A percentile compares a stretch with the other conserved stretches of the same genome.
Evolutionary conservation across 1,284 basidiomycete genomes (phyloP).

Genomic region (Irpex sp.): DNA sequence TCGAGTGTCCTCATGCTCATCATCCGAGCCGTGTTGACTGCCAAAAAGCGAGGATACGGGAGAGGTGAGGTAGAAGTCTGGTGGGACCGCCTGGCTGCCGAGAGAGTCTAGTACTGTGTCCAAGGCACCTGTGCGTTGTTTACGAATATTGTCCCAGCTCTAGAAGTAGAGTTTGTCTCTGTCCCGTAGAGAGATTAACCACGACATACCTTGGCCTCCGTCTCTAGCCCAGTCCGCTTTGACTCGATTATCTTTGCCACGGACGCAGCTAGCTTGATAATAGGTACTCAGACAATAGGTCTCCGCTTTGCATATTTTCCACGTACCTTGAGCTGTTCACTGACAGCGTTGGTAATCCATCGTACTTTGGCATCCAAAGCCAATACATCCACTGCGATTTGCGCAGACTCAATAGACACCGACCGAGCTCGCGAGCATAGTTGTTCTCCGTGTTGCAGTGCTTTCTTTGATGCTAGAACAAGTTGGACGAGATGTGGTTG

Average conservation of each 20-base stretch:
- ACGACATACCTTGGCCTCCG: conserved; percentile 54
- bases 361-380: conserved; percentile 73
- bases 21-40: conserved; percentile 55
- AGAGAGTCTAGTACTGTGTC: conserved; percentile 69
- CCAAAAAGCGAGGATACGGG: conserved; percentile 72
- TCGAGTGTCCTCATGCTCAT: conserved; percentile 30
- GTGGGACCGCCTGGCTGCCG: conserved; percentile 66
- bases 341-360: conserved; percentile 69
- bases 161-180: conserved; percentile 23
- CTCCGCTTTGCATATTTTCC: neutral
- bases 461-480: conserved; percentile 75
- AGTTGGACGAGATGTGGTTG: conserved; percentile 59
- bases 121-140: conserved; percentile 54
- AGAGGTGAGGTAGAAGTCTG: conserved; percentile 64
- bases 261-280: conserved; percentile 56
- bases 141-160: conserved; percentile 68
- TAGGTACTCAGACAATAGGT: neutral
- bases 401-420: conserved; percentile 58
- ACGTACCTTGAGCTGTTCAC: conserved; percentile 69
- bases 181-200: neutral
- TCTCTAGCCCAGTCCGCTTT: conserved; percentile 55
- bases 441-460: conserved; percentile 69
- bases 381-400: conserved; percentile 62
- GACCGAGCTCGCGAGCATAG: conserved; percentile 63
- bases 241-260: conserved; percentile 72